Evolutionary conservation across 768 basidiomycete species (phyloP), one percentile per base, ranked within the genome.

Genomic region (Lactarius quietus): DNA sequence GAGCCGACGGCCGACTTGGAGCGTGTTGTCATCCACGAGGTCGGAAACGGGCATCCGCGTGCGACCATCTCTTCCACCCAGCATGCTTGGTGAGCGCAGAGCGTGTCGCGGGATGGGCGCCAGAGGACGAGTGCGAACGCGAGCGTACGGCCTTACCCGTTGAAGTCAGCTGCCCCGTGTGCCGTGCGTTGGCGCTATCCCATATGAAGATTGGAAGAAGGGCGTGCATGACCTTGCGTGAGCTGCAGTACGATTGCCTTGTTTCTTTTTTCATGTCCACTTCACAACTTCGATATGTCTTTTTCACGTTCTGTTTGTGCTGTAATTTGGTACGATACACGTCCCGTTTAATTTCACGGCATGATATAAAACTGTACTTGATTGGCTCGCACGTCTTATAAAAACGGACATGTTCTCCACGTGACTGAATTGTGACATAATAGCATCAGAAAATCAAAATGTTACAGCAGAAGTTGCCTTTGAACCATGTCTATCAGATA

Each of bases 131-230:
- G 72, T 80, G 83, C 60, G 80, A 77, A 38, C 64, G 59, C 12
- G 54, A 61, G 55, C 59, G 74, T 73, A 61, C 74, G 78, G 53
- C 74, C 28, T 39, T 59, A 23, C 45, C 45, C 39, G 84, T 90
- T 0, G 84, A 88, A 72, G 88, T 91, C n/a, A 83, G 84, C 20
- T 92, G 91, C 73, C 86, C 89, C 1, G 82, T 88, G 8, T 93
- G 91, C 71, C 74, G 89, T 56, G 81, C 81, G 78, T 79, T n/a
- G 91, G 91, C 18, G 78, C 75, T 62, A 80, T 92, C 23, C 77
- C 79, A 38, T 80, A 80, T 72, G 77, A 73, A 17, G 88, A 88
- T 52, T 93, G 90, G 90, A 78, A 82, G 59, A 76, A 75, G 62
- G 82, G 82, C 41, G 82, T 73, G 17, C 68, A 53, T 35, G 72